These are phyloP conservation scores for Alternaria burnsii DNA, from an alignment of 2,329 filamentous ascomycete genomes.

Conservation along the genomic window DNA sequence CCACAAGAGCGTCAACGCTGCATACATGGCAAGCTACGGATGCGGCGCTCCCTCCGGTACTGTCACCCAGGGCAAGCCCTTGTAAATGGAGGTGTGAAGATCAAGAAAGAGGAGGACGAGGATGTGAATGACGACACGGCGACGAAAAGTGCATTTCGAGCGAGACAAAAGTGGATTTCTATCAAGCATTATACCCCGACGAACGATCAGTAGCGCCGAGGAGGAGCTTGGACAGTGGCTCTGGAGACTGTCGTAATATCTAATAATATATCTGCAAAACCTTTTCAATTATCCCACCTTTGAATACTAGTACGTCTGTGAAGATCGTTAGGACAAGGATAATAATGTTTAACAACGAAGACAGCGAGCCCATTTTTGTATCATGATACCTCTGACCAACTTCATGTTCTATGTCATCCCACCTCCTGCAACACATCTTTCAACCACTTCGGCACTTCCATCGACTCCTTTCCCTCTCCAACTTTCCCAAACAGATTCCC, in stretches of 20 bases:
- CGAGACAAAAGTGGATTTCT: slow-evolving; percentile 9
- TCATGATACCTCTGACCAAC: too few relatives aligned
- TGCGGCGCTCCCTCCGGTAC: slow-evolving; percentile 3
- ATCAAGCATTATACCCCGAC: slow-evolving; percentile 18
- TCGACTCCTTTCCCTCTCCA: too few relatives aligned
- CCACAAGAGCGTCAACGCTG: slow-evolving; percentile 41
- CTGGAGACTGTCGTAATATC: not conserved
- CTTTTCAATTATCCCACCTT: not conserved
- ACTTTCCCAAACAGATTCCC: not conserved
- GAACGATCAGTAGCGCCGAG: slow-evolving; percentile 4
- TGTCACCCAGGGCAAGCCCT: not conserved
- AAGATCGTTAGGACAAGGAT: not conserved
- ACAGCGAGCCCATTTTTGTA: too few relatives aligned
- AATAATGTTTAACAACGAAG: rapidly evolving
- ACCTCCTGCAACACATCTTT: not conserved
- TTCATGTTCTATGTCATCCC: not conserved
- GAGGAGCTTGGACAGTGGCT: not conserved
- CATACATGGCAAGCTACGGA: slow-evolving; percentile 38
- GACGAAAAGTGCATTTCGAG: not conserved
- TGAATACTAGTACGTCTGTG: not conserved
- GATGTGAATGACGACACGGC: not conserved
- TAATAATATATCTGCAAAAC: not conserved
- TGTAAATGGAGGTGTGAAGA: not conserved
- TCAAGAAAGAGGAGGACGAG: not conserved
- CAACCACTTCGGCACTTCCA: not conserved